phyloP scores from a whole-genome alignment of 768 basidiomycete species.

The Lactarius quietus region DNA sequence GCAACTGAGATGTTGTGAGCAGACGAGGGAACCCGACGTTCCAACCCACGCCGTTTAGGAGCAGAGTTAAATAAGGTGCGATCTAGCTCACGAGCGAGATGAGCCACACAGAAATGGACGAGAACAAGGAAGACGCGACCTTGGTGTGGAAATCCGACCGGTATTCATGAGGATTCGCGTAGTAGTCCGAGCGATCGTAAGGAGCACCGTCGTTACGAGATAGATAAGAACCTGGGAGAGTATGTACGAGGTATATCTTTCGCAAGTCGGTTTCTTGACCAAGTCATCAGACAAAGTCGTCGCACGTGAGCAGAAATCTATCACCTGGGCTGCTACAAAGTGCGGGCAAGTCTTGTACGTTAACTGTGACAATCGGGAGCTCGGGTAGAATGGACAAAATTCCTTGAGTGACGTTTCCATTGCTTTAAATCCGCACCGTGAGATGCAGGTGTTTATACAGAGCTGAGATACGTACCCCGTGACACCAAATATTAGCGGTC shows the following conservation, averaged over 20 bases:
- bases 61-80: slow-evolving; percentile 79
- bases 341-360: slow-evolving; percentile 51
- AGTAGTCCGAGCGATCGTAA: slow-evolving; percentile 71
- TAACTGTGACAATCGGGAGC: slow-evolving; percentile 60
- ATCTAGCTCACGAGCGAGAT: slow-evolving; percentile 44
- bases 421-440: slow-evolving; percentile 39
- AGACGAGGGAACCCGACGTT: slow-evolving; percentile 70
- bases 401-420: slow-evolving; percentile 80
- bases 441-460: slow-evolving; percentile 10
- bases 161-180: slow-evolving; percentile 63
- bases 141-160: slow-evolving; percentile 62
- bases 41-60: slow-evolving; percentile 90
- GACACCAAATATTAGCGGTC: slow-evolving; percentile 76
- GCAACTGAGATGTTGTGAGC: slow-evolving; percentile 64
- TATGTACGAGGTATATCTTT: slow-evolving; percentile 77
- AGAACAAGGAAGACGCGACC: slow-evolving; percentile 38
- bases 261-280: slow-evolving; percentile 49
- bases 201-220: slow-evolving; percentile 48
- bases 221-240: slow-evolving; percentile 66
- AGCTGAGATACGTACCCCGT: slow-evolving; percentile 58
- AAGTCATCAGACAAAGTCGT: slow-evolving; percentile 4
- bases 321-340: slow-evolving; percentile 55
- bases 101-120: not conserved
- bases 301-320: not conserved
- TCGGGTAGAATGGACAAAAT: slow-evolving; percentile 67